phyloP scores from a whole-genome alignment of 1,139 yeast species.

The Blastobotrys serpentis region DNA sequence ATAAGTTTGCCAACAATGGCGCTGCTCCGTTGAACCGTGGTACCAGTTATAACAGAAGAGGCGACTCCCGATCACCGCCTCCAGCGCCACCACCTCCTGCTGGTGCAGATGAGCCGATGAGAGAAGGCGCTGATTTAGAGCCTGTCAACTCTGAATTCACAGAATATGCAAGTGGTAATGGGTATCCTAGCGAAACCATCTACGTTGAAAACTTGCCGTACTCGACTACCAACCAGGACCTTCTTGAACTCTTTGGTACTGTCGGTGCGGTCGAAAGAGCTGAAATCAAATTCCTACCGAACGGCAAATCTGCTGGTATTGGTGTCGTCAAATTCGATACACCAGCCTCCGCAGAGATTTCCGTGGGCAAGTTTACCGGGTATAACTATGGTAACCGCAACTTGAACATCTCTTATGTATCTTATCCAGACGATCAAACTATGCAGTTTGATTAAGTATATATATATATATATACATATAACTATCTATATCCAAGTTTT shows the following conservation, averaged over 20 bases:
- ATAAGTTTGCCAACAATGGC: constrained; percentile 37
- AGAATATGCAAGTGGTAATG: constrained; percentile 61
- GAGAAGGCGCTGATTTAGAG: background rate
- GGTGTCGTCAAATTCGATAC: constrained; percentile 81
- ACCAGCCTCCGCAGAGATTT: constrained; percentile 67
- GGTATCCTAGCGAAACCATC: constrained; percentile 62
- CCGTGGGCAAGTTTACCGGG: constrained; percentile 70
- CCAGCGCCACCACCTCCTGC: constrained; percentile 19
- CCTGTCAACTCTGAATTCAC: constrained; percentile 48
- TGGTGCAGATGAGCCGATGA: constrained; percentile 14
- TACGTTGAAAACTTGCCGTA: constrained; percentile 81
- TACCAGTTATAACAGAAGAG: constrained; percentile 29
- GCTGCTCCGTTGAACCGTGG: constrained; percentile 56
- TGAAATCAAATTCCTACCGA: constrained; percentile 64
- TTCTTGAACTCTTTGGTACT: constrained; percentile 81
- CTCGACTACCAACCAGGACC: constrained; percentile 82
- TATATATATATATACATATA: background rate
- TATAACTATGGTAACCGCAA: constrained; percentile 85
- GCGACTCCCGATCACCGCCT: constrained; percentile 10
- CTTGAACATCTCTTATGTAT: constrained; percentile 60
- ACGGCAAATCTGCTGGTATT: constrained; percentile 74
- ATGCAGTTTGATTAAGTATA: constrained; percentile 8
- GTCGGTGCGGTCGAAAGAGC: constrained; percentile 77
- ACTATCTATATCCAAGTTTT: background rate
- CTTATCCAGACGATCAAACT: constrained; percentile 19